phyloP scores from a whole-genome alignment of 2,329 filamentous ascomycete species.

The Botrytis deweyae region DNA sequence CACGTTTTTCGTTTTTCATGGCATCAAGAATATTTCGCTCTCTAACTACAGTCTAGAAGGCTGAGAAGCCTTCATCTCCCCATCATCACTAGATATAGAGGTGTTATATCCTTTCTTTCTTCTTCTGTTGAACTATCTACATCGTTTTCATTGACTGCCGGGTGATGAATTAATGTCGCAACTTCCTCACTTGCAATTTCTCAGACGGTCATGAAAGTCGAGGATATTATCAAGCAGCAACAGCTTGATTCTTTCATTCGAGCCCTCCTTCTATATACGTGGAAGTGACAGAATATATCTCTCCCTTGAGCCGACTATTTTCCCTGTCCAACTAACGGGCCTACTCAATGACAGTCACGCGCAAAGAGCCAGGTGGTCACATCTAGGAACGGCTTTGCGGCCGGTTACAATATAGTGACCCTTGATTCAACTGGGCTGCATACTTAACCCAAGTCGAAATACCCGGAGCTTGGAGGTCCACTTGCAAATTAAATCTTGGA shows the following conservation, averaged over 20 bases:
- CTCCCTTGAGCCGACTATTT: background rate
- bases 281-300: background rate
- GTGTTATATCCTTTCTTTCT: background rate
- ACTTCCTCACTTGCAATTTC: background rate
- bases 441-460: background rate
- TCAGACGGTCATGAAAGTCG: no score
- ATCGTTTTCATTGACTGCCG: background rate
- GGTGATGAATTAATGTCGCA: background rate
- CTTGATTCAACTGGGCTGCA: background rate
- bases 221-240: background rate
- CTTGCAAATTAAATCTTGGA: background rate
- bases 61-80: background rate
- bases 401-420: background rate
- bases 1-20: background rate
- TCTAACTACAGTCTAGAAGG: no score
- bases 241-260: background rate
- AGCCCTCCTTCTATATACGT: no score
- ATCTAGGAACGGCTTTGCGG: background rate
- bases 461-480: background rate
- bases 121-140: background rate
- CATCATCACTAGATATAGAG: background rate
- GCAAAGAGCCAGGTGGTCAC: background rate
- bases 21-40: background rate
- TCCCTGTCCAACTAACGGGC: background rate
- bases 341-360: background rate